Conservation (phyloP, 805 yeast species). For the Brettanomyces bruxellensis region DNA sequence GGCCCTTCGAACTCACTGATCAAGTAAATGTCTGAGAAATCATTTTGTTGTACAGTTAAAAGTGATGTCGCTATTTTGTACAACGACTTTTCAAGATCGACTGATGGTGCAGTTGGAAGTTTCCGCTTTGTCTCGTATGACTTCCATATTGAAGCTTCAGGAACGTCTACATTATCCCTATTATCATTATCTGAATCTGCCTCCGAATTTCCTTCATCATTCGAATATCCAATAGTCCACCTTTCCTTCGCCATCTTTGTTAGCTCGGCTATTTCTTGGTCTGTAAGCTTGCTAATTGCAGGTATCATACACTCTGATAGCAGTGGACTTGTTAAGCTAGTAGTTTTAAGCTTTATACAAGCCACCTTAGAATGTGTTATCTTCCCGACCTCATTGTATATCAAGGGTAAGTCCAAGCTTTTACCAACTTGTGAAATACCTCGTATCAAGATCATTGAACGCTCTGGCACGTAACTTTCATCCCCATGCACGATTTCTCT, state of each 20-base stretch:
- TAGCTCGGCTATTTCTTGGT: background rate
- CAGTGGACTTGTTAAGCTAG: conserved; percentile 9
- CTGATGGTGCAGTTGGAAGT: conserved; percentile 16
- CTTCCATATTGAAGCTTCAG: conserved; percentile 17
- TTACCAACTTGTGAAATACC: conserved; percentile 16
- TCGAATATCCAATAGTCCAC: no score
- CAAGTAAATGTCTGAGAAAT: conserved; percentile 21
- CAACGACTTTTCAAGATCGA: conserved; percentile 14
- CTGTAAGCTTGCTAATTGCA: background rate
- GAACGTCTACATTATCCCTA: background rate
- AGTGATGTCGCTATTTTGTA: conserved; percentile 12
- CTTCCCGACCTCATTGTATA: conserved; percentile 4
- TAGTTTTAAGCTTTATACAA: conserved; percentile 7
- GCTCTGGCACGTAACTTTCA: background rate
- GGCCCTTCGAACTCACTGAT: conserved; percentile 8
- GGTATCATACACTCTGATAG: background rate
- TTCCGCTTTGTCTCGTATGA: background rate
- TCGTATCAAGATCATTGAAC: conserved; percentile 9
- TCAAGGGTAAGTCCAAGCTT: conserved; percentile 11
- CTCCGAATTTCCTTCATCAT: background rate
- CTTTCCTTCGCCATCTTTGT: no score
- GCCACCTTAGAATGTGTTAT: background rate
- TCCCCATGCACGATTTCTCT: conserved; percentile 2
- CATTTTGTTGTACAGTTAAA: conserved; percentile 11
- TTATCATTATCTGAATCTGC: background rate